A percentile compares a stretch with the other conserved stretches of the same genome.
Conservation (phyloP, 139 green algal genomes). For the Eudorina sp. region DNA sequence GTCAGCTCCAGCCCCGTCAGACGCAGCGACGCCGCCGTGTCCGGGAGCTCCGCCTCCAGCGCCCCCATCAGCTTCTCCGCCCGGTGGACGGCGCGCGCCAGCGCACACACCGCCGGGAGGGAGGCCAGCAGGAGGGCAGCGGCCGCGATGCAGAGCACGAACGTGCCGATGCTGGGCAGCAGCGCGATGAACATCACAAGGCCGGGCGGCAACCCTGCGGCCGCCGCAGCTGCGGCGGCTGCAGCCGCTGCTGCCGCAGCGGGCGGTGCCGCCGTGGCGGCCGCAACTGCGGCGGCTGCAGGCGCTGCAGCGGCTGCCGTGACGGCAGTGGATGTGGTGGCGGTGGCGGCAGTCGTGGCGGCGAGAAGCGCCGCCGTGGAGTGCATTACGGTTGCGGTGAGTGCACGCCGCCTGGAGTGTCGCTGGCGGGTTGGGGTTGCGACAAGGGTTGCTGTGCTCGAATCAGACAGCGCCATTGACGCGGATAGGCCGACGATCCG, state of each 20-base stretch:
- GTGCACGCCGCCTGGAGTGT: no score
- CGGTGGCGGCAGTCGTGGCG: not conserved
- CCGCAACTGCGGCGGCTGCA: not conserved
- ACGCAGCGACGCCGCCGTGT: constrained; percentile 31
- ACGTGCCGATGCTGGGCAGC: not conserved
- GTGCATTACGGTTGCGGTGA: no score
- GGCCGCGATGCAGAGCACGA: constrained; percentile 2
- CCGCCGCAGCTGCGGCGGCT: not conserved
- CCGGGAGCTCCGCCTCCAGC: constrained; percentile 37
- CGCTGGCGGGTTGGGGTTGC: no score
- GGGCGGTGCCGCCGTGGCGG: not conserved
- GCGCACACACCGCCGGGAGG: constrained; percentile 20
- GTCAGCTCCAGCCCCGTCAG: constrained; percentile 41
- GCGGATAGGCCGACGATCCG: no score
- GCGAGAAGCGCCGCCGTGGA: not conserved
- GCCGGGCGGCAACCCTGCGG: not conserved
- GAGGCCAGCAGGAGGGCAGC: constrained; percentile 21
- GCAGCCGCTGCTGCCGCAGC: no score
- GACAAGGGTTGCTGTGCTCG: no score
- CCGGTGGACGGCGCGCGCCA: not conserved
- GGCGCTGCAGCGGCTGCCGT: not conserved
- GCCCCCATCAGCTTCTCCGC: constrained; percentile 25
- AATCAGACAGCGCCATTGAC: no score
- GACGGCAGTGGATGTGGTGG: not conserved
- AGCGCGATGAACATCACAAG: not conserved